These are phyloP conservation scores for Dryas octopetala DNA, from an alignment of 306 rosid genomes.

Conservation along the genomic window DNA sequence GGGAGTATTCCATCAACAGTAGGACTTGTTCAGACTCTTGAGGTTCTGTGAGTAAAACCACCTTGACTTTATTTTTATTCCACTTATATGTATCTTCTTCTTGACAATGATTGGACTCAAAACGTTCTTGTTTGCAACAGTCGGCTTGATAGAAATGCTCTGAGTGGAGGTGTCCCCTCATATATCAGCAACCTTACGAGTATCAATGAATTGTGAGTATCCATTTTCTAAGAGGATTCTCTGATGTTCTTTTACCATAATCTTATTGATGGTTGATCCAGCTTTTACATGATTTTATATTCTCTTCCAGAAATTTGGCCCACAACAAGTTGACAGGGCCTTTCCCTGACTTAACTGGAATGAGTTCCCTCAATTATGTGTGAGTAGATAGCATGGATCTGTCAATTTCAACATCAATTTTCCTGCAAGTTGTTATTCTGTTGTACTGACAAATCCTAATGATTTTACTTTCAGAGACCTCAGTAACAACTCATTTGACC, in stretches of 20 bases:
- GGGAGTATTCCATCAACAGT: constrained; percentile 72
- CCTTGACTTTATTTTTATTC: constrained; percentile 20
- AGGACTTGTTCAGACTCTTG: constrained; percentile 73
- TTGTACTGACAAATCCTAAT: constrained; percentile 19
- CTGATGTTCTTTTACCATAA: background rate
- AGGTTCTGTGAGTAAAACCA: constrained; percentile 84
- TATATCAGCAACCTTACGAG: constrained; percentile 62
- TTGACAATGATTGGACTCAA: constrained; percentile 11
- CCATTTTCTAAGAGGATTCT: constrained; percentile 8
- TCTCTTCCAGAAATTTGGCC: constrained; percentile 71
- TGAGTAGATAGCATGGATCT: constrained; percentile 41
- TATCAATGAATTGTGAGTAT: constrained; percentile 75
- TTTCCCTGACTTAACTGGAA: constrained; percentile 66
- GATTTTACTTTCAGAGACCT: constrained; percentile 62
- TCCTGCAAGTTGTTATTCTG: constrained; percentile 14
- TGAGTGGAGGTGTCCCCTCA: constrained; percentile 65
- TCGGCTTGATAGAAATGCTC: constrained; percentile 85
- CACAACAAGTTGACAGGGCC: constrained; percentile 58
- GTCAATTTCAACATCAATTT: constrained; percentile 12
- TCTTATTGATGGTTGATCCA: constrained; percentile 3
- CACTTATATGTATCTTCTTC: background rate
- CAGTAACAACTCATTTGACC: constrained; percentile 73
- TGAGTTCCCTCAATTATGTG: constrained; percentile 72
- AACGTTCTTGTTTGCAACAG: constrained; percentile 48
- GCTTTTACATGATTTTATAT: constrained; percentile 8